Evolutionary conservation across 108 stramenopile species (phyloP), one percentile per base, ranked within the genome.

Genomic region (Bacterosira constricta): DNA sequence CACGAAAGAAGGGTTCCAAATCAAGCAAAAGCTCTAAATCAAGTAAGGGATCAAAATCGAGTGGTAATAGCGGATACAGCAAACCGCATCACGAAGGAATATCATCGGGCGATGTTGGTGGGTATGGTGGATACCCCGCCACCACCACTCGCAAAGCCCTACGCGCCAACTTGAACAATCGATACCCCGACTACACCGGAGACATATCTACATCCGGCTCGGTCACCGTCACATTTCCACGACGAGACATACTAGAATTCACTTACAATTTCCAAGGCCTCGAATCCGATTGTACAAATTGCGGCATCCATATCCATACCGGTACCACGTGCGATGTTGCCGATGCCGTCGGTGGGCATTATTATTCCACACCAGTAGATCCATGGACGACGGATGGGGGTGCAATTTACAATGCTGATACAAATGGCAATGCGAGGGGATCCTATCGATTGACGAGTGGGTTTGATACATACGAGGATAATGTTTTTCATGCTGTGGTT

Each of bases 241-340:
- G 9, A 10, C 47, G 26, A 25, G 21, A 25, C 5, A 47, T 25
- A 9, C 23, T 49, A 9, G 7, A 25, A 25, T 49, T 49, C 47
- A 25, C 21, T 6, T 49, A 49, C 47, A 2, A 49, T 49, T 25
- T 49, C 0, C 21, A 25, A 10, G 47, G 47, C 47, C 47, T 49
- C 47, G 47, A 49, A 25, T 11, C 34, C 32, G 69, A 35, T 21
- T 30, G 69, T 21, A 73, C 73, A 36, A 71, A 63, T 10, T 82
- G 81, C 46, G 76, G 81, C 41, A 56, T 71, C 1, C 81, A 78
- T 47, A 59, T 82, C 11, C 71, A 77, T 25, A 23, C 34, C 15
- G 81, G 81, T 39, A 65, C 63, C 12, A 52, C 37, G 2, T 82
- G 81, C 55, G 65, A 73, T 4, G 44, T 41, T 37, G 35, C 56